Conservation (phyloP, 352 stramenopile genomes). For the Phytophthora meadii region DNA sequence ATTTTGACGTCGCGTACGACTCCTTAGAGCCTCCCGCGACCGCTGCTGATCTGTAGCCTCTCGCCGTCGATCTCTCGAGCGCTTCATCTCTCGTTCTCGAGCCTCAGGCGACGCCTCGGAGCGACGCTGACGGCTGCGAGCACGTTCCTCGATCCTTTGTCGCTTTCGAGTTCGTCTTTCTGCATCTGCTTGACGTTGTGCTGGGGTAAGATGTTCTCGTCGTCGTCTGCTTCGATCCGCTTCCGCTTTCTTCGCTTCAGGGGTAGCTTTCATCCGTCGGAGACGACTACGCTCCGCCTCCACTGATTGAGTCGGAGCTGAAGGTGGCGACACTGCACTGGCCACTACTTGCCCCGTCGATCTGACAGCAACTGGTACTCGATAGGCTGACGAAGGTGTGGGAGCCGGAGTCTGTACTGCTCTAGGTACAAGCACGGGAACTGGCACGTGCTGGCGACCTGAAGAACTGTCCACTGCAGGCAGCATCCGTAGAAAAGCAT, state of each 20-base stretch:
- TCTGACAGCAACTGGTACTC: neutral
- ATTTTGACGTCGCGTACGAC: constrained; percentile 59
- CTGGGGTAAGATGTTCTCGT: constrained; percentile 66
- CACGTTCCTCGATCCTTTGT: constrained; percentile 56
- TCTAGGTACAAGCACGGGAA: neutral
- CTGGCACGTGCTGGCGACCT: neutral
- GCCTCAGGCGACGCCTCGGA: constrained; percentile 53
- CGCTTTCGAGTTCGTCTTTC: constrained; percentile 70
- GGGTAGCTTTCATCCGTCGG: constrained; percentile 52
- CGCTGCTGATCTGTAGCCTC: constrained; percentile 76
- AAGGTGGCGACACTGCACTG: neutral
- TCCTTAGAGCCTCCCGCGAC: constrained; percentile 65
- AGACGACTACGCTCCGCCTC: constrained; percentile 72
- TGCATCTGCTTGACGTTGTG: constrained; percentile 67
- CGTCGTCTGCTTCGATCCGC: constrained; percentile 65
- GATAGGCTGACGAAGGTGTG: no score
- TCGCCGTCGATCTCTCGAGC: constrained; percentile 61
- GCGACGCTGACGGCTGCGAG: constrained; percentile 54
- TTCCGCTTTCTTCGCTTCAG: constrained; percentile 55
- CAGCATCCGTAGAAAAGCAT: constrained; percentile 56
- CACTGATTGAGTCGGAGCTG: constrained; percentile 37
- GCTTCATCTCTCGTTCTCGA: constrained; percentile 60
- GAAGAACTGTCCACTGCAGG: constrained; percentile 33
- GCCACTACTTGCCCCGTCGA: neutral
- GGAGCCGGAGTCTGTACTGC: neutral